Evolutionary conservation across 257 asterid genomes (phyloP).

Genomic region (Capsicum pubescens): DNA sequence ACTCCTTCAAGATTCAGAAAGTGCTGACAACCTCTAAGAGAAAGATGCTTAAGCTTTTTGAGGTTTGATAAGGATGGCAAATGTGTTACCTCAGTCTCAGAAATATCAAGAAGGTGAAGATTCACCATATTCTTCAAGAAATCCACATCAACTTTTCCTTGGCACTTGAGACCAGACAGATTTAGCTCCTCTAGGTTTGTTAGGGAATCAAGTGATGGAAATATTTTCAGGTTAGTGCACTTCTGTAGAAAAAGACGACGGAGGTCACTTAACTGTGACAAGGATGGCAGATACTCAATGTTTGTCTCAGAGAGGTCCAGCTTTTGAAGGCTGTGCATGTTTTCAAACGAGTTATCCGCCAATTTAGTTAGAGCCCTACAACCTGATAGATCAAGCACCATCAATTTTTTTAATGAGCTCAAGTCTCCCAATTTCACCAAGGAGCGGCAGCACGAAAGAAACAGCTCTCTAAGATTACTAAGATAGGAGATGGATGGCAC

Average conservation of each 20-base stretch:
- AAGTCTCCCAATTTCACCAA: neutral
- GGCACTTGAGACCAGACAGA: neutral
- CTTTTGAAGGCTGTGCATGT: neutral
- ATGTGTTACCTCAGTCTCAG: neutral
- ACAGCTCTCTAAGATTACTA: neutral
- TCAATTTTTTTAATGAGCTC: neutral
- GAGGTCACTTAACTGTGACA: neutral
- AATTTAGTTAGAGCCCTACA: neutral
- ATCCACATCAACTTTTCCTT: neutral
- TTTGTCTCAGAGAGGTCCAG: neutral
- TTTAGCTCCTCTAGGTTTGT: neutral
- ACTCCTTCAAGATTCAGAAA: neutral
- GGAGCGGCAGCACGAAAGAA: neutral
- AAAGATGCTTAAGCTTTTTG: neutral
- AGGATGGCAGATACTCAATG: neutral
- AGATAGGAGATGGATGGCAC: neutral
- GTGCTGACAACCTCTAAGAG: neutral
- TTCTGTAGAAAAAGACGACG: neutral
- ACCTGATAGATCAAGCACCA: neutral
- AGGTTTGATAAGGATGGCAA: neutral
- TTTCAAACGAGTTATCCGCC: neutral
- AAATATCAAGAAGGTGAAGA: neutral
- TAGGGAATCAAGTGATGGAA: neutral
- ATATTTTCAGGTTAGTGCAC: neutral
- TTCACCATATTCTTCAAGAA: neutral